Base-by-base conservation (phyloP, 139 green algal species). In the Astrephomene gubernaculifera region DNA sequence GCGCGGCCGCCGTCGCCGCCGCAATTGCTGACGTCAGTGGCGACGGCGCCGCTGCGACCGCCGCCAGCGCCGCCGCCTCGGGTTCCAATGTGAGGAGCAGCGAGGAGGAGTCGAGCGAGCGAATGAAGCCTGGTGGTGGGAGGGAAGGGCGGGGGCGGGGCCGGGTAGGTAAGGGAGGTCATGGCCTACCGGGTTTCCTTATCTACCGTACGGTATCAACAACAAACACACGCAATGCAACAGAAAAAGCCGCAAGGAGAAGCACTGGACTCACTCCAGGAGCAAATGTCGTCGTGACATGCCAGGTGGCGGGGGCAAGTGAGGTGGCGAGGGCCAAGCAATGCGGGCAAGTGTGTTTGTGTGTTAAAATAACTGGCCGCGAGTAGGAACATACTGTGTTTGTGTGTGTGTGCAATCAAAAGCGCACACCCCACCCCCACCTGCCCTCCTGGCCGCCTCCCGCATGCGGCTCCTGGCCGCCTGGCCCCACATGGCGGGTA, bases 401-500 rank as follows among this genome's bases (percentile, higher is more conserved):
- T 12, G 12, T n/a, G 57, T 9, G 19, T 65, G 22, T 27, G 57
- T 6, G 6, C 19, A 22, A 33, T 44, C 8, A 14, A 29, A 21
- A 25, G 8, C 33, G 10, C 64, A 71, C 27, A 29, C 27, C 25
- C 2, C 2, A 27, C 29, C 4, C 74, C 10, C 74, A 82, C 74
- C 74, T 27, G 74, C 74, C 38, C 54, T n/a, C 14, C 27, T 21
- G 4, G 74, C 74, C 54, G 74, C 74, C 7, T 39, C 25, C 4
- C 83, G 72, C 73, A 88, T 71, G 5, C 29, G 22, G 19, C 27
- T 31, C 72, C 79, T 88, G 60, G 63, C 70, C 22, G 61, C 44
- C 33, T 88, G 63, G 38, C 63, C 41, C 83, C 83, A 88, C 61
- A 84, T 83, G 36, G 83, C 83, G 3, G 83, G 83, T 27, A 88